phyloP scores from a whole-genome alignment of 2,329 filamentous ascomycete genomes.

The Penicillium sp. region DNA sequence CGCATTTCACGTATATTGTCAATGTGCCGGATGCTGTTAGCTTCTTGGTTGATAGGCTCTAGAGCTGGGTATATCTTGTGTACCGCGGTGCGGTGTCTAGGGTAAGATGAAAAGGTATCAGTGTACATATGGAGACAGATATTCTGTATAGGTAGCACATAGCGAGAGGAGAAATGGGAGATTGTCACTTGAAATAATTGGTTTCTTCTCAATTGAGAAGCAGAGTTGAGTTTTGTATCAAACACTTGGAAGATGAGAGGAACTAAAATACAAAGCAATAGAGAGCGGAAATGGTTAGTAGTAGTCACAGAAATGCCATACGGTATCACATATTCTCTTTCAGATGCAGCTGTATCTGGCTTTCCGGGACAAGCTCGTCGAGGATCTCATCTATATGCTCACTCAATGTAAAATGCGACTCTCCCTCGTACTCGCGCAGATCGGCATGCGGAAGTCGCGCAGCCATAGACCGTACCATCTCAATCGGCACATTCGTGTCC shows the following conservation, averaged over 20 bases:
- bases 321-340: not conserved
- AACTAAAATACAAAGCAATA: not conserved
- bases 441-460: constrained; percentile 39
- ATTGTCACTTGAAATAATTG: not conserved
- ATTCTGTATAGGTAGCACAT: not conserved
- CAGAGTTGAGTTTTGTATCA: not conserved
- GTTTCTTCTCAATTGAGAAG: not conserved
- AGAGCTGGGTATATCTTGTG: not conserved
- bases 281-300: not conserved
- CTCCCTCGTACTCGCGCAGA: constrained; percentile 40
- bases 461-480: constrained; percentile 45
- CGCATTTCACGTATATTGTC: constrained; percentile 45
- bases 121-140: not conserved
- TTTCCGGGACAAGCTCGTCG: not conserved
- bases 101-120: not conserved
- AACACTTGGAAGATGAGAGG: not conserved
- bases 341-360: not conserved
- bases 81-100: not conserved
- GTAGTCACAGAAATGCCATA: too few relatives aligned
- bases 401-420: constrained; percentile 19
- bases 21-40: constrained; percentile 2
- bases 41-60: constrained; percentile 3
- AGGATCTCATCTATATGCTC: not conserved
- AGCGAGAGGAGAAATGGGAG: not conserved
- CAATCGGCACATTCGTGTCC: constrained; percentile 35